A percentile compares a stretch with the other conserved stretches of the same genome.
phyloP scores from a whole-genome alignment of 2,329 filamentous ascomycete genomes.

The Neonectria sp. region DNA sequence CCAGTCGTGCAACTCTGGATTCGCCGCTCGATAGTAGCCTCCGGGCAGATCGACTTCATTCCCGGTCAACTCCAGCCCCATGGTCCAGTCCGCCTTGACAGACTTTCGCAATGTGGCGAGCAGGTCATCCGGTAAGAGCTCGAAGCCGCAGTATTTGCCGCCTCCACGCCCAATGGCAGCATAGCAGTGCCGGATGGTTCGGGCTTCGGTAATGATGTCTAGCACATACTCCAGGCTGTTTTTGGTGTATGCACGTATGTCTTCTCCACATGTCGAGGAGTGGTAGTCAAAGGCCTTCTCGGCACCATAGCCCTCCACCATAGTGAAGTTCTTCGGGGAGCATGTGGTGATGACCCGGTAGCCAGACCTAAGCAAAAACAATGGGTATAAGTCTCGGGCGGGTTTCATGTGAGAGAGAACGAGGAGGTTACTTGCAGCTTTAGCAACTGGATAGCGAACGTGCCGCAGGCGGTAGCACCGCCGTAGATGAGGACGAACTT shows the following conservation, averaged over 20 bases:
- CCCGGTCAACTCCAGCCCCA: constrained; percentile 13
- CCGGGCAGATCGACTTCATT: constrained; percentile 14
- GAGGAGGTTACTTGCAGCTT: constrained; percentile 16
- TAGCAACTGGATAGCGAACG: constrained; percentile 26
- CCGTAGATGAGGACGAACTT: constrained; percentile 24
- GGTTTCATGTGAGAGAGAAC: constrained; percentile 3
- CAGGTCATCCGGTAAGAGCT: constrained; percentile 10
- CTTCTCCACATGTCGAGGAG: constrained; percentile 16
- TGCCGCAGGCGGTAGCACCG: constrained; percentile 23
- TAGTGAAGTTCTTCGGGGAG: constrained; percentile 21
- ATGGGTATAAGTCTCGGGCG: too few relatives aligned
- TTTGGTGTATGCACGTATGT: constrained; percentile 24
- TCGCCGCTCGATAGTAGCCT: constrained; percentile 15
- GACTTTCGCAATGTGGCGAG: constrained; percentile 7
- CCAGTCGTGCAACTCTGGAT: constrained; percentile 6
- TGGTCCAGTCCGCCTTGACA: constrained; percentile 11
- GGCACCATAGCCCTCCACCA: constrained; percentile 21
- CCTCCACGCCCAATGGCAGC: constrained; percentile 24
- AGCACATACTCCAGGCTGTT: constrained; percentile 20
- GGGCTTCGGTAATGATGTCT: constrained; percentile 18
- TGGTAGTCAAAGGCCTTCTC: constrained; percentile 28
- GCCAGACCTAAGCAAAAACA: constrained; percentile 15
- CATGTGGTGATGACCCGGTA: constrained; percentile 22
- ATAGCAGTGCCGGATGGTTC: constrained; percentile 22
- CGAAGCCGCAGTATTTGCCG: constrained; percentile 2